These are phyloP conservation scores for Paramecium biaurelia DNA, from an alignment of 73 alveolate genomes.

Conservation along the genomic window DNA sequence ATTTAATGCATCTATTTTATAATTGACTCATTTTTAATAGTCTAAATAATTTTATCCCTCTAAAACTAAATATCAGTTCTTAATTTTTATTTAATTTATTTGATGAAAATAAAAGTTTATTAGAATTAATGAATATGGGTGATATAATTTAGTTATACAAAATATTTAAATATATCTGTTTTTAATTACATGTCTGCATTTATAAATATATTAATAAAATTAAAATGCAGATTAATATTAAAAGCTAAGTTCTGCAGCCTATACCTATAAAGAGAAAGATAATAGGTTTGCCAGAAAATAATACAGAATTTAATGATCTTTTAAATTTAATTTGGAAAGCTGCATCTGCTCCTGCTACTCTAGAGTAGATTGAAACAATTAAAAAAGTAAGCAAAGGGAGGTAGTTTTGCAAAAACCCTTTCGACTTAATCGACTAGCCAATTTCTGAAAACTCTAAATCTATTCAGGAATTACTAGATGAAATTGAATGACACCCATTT, in stretches of 20 bases:
- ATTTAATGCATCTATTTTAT: background rate
- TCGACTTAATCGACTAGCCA: background rate
- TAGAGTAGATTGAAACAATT: background rate
- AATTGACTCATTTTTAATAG: background rate
- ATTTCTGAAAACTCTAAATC: background rate
- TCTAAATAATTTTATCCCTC: background rate
- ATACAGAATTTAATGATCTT: background rate
- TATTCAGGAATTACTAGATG: constrained; percentile 30
- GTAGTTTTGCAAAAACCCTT: constrained; percentile 13
- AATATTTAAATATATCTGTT: background rate
- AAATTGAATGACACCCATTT: constrained; percentile 6
- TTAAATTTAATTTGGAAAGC: background rate
- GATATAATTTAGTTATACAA: background rate
- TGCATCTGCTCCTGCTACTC: constrained; percentile 1
- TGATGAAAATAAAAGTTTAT: too few relatives aligned
- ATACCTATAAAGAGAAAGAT: background rate
- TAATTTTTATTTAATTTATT: background rate
- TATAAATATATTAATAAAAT: background rate
- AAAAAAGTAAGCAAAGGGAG: background rate
- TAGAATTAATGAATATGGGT: background rate
- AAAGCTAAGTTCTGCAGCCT: background rate
- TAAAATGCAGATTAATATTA: background rate
- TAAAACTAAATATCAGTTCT: background rate
- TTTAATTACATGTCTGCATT: background rate
- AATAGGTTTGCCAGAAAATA: background rate